These are phyloP conservation scores for Ceratocystis alfenasii DNA, from an alignment of 2,329 filamentous ascomycete genomes.

Conservation along the genomic window DNA sequence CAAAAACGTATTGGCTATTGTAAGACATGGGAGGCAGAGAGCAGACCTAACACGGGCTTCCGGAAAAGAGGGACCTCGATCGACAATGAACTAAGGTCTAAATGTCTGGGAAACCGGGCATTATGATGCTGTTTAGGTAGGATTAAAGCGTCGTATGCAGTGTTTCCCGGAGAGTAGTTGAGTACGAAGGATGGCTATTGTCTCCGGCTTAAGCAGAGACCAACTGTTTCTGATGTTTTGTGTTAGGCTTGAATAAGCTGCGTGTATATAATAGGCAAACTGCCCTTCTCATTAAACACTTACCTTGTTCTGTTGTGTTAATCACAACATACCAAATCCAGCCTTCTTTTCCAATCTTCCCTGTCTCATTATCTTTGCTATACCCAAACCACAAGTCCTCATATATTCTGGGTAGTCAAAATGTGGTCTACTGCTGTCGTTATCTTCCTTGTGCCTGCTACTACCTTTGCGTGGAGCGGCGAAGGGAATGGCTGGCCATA, in stretches of 20 bases:
- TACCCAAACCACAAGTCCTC: not conserved
- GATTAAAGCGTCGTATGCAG: not conserved
- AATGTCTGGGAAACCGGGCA: not conserved
- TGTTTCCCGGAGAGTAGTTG: not conserved
- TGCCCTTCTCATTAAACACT: not conserved
- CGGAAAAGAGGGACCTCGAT: not conserved
- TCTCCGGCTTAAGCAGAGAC: not conserved
- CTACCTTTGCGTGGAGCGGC: conserved; percentile 16
- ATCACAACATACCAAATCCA: not conserved
- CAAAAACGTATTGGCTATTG: not conserved
- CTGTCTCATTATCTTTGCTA: not conserved
- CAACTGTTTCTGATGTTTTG: not conserved
- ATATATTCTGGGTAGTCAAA: not conserved
- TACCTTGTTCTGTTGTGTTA: not conserved
- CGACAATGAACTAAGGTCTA: not conserved
- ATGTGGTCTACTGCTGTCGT: conserved; percentile 20
- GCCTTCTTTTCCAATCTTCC: not conserved
- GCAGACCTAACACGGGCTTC: not conserved
- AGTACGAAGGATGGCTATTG: not conserved
- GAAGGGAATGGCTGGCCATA: conserved; percentile 20
- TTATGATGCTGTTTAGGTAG: not conserved
- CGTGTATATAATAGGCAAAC: not conserved
- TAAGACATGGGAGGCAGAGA: not conserved
- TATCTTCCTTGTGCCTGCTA: conserved; percentile 16
- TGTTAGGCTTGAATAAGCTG: not conserved